A percentile compares a stretch with the other conserved stretches of the same genome.
phyloP scores from a whole-genome alignment of 2,329 filamentous ascomycete genomes.

The Diaporthe vexans region DNA sequence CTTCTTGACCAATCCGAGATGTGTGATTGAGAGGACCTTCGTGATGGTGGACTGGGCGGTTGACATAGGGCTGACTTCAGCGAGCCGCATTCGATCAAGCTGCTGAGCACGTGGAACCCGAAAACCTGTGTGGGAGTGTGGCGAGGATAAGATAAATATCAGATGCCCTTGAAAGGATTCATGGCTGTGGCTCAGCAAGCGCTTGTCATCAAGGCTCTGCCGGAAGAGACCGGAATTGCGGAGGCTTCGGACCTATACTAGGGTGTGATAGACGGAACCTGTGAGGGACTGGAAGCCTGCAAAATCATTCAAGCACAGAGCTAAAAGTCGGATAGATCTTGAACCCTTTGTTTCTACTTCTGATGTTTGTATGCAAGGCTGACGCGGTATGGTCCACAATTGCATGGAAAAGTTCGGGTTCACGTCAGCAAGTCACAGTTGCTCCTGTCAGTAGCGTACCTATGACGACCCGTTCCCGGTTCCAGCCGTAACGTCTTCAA shows the following conservation, averaged over 20 bases:
- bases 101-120: neutral
- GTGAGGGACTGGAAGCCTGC: neutral
- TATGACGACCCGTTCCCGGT: no score
- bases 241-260: neutral
- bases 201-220: neutral
- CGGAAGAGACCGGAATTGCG: neutral
- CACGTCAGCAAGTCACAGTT: neutral
- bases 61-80: neutral
- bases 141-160: neutral
- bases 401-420: neutral
- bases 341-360: neutral
- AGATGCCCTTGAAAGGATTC: neutral
- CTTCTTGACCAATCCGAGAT: neutral
- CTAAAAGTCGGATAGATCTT: neutral
- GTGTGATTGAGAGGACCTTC: neutral
- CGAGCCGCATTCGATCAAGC: neutral
- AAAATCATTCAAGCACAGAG: neutral
- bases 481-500: no score
- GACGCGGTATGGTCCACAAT: neutral
- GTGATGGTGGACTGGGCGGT: neutral
- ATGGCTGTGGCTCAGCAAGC: neutral
- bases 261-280: no score
- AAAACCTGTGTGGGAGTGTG: neutral
- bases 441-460: neutral
- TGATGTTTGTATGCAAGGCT: neutral